These are phyloP conservation scores for Eucalyptus coolabah DNA, from an alignment of 345 rosid genomes.

Conservation along the genomic window DNA sequence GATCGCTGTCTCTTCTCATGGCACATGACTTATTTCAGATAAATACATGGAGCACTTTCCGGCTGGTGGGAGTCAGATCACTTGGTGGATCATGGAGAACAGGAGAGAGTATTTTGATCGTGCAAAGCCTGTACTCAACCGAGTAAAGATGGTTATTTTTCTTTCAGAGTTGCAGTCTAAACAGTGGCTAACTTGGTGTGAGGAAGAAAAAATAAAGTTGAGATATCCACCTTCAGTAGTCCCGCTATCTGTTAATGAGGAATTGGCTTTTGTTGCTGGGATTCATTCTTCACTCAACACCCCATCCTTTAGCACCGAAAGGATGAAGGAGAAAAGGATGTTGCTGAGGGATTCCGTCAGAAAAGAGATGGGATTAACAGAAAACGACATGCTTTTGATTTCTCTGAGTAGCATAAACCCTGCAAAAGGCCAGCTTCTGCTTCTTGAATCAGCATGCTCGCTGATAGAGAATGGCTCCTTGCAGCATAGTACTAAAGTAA, in stretches of 20 bases:
- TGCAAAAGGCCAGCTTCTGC: constrained; percentile 85
- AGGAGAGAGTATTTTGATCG: constrained; percentile 87
- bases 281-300: constrained; percentile 64
- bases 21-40: background rate
- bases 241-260: constrained; percentile 88
- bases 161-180: constrained; percentile 75
- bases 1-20: background rate
- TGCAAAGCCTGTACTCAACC: constrained; percentile 56
- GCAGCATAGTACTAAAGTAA: constrained; percentile 16
- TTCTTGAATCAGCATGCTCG: constrained; percentile 56
- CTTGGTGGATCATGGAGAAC: constrained; percentile 99
- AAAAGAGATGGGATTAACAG: constrained; percentile 65
- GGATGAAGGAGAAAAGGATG: constrained; percentile 55
- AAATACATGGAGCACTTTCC: constrained; percentile 41
- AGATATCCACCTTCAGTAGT: constrained; percentile 76
- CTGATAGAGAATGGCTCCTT: constrained; percentile 25
- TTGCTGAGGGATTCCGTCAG: constrained; percentile 58
- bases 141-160: constrained; percentile 77
- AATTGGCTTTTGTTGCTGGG: constrained; percentile 89
- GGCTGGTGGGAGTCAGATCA: constrained; percentile 90
- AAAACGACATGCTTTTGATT: constrained; percentile 76
- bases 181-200: constrained; percentile 90
- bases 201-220: constrained; percentile 67
- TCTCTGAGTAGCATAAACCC: constrained; percentile 91
- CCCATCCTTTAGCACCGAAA: constrained; percentile 37